These are phyloP conservation scores for Solanum verrucosum DNA, from an alignment of 257 asterid species.

Conservation along the genomic window DNA sequence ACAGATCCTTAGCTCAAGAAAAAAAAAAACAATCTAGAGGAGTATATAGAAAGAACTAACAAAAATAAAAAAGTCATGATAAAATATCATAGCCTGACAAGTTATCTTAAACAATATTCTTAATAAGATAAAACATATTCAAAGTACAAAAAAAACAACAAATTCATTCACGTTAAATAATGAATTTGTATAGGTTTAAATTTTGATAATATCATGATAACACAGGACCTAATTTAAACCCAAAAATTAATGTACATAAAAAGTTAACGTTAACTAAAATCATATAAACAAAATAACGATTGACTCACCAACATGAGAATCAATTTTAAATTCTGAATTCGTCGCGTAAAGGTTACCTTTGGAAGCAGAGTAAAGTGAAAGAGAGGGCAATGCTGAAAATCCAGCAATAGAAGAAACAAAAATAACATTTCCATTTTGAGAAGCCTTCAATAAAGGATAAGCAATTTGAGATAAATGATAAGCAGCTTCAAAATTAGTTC, in stretches of 20 bases:
- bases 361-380: constrained; percentile 25
- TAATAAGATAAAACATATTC: not conserved
- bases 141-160: not conserved
- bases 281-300: not conserved
- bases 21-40: too few species aligned
- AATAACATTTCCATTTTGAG: constrained; percentile 33
- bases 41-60: not conserved
- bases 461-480: constrained; percentile 38
- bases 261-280: not conserved
- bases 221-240: too few species aligned
- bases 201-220: not conserved
- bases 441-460: constrained; percentile 32
- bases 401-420: constrained; percentile 38
- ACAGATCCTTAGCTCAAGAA: not conserved
- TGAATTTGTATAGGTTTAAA: not conserved
- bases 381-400: constrained; percentile 16
- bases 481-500: constrained; percentile 36
- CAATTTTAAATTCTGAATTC: too few species aligned
- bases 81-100: not conserved
- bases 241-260: too few species aligned
- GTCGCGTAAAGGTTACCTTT: constrained; percentile 12
- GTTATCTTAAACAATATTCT: not conserved
- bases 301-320: not conserved
- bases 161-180: not conserved
- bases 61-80: too few species aligned